These are phyloP conservation scores for Ogataea paradorogensis DNA, from an alignment of 805 yeast genomes.

Conservation along the genomic window DNA sequence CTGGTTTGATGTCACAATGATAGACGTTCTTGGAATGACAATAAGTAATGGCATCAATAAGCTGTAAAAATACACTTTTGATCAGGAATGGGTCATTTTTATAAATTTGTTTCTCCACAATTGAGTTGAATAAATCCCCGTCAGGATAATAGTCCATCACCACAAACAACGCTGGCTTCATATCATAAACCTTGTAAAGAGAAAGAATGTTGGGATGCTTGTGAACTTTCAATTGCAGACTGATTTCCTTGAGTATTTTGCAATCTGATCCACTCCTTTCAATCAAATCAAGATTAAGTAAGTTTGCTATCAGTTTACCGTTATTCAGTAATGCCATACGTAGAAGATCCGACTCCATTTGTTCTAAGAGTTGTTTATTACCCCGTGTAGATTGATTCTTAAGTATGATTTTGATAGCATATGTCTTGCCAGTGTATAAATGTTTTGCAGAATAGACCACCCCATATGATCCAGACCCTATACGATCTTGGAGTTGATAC, in stretches of 20 bases:
- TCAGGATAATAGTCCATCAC: slow-evolving; percentile 83
- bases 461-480: slow-evolving; percentile 88
- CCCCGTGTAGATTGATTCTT: slow-evolving; percentile 40
- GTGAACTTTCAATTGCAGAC: slow-evolving; percentile 72
- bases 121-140: slow-evolving; percentile 84
- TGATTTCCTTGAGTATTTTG: slow-evolving; percentile 59
- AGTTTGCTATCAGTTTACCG: slow-evolving; percentile 28
- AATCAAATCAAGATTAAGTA: slow-evolving; percentile 37
- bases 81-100: slow-evolving; percentile 46
- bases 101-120: slow-evolving; percentile 71
- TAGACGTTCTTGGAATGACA: slow-evolving; percentile 82
- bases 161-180: slow-evolving; percentile 58
- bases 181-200: slow-evolving; percentile 68
- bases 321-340: slow-evolving; percentile 26
- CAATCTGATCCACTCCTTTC: slow-evolving; percentile 33
- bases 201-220: slow-evolving; percentile 74
- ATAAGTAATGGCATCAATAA: slow-evolving; percentile 77
- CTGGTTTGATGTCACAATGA: slow-evolving; percentile 96
- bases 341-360: slow-evolving; percentile 29
- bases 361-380: slow-evolving; percentile 30
- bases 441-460: slow-evolving; percentile 70
- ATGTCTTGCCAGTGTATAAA: slow-evolving; percentile 43
- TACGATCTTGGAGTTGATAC: slow-evolving; percentile 44
- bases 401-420: slow-evolving; percentile 71
- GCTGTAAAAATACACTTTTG: slow-evolving; percentile 65